phyloP scores from a whole-genome alignment of 345 rosid genomes.

The Passiflora organensis region DNA sequence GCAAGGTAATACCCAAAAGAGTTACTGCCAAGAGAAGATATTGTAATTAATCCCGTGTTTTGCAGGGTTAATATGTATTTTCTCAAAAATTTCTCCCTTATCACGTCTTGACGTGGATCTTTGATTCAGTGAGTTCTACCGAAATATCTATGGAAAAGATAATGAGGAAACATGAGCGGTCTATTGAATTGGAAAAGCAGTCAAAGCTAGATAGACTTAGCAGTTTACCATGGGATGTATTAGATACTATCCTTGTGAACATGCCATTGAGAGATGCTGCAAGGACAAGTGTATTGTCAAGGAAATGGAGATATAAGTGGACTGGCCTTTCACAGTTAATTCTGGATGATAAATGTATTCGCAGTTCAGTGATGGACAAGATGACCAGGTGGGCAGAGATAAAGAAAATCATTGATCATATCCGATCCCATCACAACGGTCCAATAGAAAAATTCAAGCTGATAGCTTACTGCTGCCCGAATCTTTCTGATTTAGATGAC shows the following conservation, averaged over 20 bases:
- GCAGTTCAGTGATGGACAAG: conserved; percentile 6
- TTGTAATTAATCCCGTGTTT: not conserved
- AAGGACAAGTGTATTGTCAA: conserved; percentile 27
- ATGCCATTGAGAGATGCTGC: conserved; percentile 31
- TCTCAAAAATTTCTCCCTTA: not conserved
- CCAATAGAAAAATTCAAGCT: conserved; percentile 32
- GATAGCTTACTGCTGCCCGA: conserved; percentile 17
- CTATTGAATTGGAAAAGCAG: conserved; percentile 8
- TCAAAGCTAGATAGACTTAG: conserved; percentile 25
- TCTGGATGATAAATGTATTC: conserved; percentile 27
- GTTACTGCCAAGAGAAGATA: no score
- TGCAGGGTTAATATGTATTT: not conserved
- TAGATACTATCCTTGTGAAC: conserved; percentile 23
- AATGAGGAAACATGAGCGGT: not conserved
- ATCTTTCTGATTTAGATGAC: conserved; percentile 19
- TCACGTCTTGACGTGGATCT: not conserved
- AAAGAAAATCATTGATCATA: conserved; percentile 18
- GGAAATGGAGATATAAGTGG: conserved; percentile 35
- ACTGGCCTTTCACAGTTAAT: conserved; percentile 26
- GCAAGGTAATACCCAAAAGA: not conserved
- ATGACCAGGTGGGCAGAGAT: conserved; percentile 21
- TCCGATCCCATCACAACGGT: conserved; percentile 17
- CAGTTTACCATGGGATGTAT: conserved; percentile 25
- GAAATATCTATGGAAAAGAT: not conserved
- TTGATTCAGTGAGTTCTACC: no score